Percentiles rank a stretch among this genome's conserved stretches.
phyloP scores from a whole-genome alignment of 176 grass and related monocot genomes.

The Luzula sylvatica region DNA sequence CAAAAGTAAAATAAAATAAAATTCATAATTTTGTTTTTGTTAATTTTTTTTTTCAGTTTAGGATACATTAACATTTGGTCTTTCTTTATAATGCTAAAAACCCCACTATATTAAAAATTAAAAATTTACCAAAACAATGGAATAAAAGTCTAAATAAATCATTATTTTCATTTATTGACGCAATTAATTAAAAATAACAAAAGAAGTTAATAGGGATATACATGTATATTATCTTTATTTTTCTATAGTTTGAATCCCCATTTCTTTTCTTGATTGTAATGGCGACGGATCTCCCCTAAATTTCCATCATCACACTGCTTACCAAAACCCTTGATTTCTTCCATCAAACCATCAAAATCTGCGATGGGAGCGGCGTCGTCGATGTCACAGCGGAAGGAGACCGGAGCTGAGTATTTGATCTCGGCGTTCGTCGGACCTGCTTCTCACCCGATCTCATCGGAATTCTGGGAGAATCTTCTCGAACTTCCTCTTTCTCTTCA shows the following conservation, averaged over 20 bases:
- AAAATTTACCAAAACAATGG: no score
- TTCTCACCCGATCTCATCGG: conserved; percentile 71
- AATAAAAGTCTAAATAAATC: no score
- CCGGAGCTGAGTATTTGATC: conserved; percentile 70
- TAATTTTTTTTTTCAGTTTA: no score
- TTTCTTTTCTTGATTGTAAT: conserved; percentile 12
- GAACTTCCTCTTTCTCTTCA: conserved; percentile 80
- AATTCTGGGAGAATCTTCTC: conserved; percentile 92
- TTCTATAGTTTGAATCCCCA: conserved; percentile 2
- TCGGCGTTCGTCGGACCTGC: conserved; percentile 57
- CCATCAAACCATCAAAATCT: not conserved
- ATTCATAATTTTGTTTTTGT: no score
- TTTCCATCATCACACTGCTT: conserved; percentile 2
- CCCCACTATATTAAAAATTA: no score
- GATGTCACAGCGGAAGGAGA: conserved; percentile 38
- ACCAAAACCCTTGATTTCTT: not conserved
- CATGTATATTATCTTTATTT: not conserved
- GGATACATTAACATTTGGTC: no score
- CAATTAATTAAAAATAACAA: no score
- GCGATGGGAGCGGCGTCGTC: conserved; percentile 87
- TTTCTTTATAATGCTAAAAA: no score
- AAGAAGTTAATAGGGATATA: no score
- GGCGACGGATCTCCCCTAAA: conserved; percentile 18
- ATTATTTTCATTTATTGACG: no score
- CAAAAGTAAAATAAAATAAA: no score